Evolutionary conservation across 345 rosid species (phyloP).

Genomic region (Syzygium aromaticum): DNA sequence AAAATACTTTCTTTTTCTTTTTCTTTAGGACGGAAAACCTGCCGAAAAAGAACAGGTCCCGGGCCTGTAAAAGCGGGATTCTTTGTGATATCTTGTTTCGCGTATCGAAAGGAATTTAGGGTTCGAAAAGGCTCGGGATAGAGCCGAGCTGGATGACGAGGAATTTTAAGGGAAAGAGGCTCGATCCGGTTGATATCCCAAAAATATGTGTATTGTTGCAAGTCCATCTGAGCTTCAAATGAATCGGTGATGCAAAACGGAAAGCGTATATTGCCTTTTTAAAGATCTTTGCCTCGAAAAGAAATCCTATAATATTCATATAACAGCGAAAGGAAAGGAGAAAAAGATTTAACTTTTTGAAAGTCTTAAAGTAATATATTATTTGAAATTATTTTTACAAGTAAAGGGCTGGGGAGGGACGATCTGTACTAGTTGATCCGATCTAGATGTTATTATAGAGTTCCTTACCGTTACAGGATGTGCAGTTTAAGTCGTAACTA

Average conservation of each 20-base stretch:
- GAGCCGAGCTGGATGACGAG: not conserved
- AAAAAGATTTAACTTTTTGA: not conserved
- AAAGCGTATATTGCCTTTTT: not conserved
- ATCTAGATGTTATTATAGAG: not conserved
- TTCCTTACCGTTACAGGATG: accelerated
- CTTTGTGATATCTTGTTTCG: not conserved
- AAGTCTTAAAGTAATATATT: not conserved
- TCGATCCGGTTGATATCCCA: not conserved
- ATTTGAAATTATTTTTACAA: not conserved
- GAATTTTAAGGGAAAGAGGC: not conserved
- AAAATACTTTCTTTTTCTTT: not conserved
- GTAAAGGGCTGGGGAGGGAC: not conserved
- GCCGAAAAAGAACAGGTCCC: not conserved
- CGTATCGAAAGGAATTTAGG: not conserved
- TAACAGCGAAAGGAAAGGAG: not conserved
- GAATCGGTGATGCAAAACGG: not conserved
- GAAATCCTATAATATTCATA: not conserved
- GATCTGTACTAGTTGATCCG: not conserved
- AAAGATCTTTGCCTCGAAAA: not conserved
- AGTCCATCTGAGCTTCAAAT: not conserved
- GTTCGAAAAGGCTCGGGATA: not conserved
- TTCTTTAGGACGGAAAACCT: not conserved
- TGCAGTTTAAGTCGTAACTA: not conserved
- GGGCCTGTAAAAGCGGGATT: not conserved
- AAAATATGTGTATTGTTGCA: not conserved